Percentiles rank a stretch among this genome's conserved stretches.
Evolutionary conservation across 1,284 basidiomycete genomes (phyloP).

Genomic region (Termitomyces sp.): DNA sequence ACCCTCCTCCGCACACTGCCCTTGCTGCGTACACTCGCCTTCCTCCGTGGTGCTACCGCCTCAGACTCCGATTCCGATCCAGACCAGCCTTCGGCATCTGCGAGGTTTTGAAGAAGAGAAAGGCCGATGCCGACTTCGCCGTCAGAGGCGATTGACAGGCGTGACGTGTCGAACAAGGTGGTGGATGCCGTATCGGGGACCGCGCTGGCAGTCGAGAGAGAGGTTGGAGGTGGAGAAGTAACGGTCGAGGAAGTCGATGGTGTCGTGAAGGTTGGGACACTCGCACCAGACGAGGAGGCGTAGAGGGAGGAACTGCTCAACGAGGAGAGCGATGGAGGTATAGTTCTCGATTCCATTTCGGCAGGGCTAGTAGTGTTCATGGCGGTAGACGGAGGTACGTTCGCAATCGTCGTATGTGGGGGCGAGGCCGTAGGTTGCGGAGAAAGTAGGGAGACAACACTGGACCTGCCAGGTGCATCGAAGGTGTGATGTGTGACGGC

Average conservation of each 20-base stretch:
- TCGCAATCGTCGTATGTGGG: background rate
- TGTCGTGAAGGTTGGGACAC: background rate
- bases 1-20: background rate
- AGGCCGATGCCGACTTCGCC: constrained; percentile 65
- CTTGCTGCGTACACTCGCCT: background rate
- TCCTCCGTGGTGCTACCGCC: background rate
- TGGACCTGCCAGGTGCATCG: background rate
- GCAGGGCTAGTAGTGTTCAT: background rate
- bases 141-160: background rate
- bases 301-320: background rate
- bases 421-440: background rate
- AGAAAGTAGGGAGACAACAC: no score
- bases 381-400: background rate
- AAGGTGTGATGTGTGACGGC: background rate
- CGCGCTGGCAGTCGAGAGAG: background rate
- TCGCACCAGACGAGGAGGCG: constrained; percentile 1
- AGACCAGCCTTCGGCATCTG: constrained; percentile 29
- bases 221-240: background rate
- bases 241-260: background rate
- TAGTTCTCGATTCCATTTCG: background rate
- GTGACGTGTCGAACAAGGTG: constrained; percentile 4
- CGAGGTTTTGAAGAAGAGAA: constrained; percentile 54
- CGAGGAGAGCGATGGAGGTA: background rate
- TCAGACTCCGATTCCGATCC: constrained; percentile 14
- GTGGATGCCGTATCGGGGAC: constrained; percentile 10